Evolutionary conservation across 2,329 filamentous ascomycete genomes (phyloP).

Genomic region (Raffaelea ambrosiae): DNA sequence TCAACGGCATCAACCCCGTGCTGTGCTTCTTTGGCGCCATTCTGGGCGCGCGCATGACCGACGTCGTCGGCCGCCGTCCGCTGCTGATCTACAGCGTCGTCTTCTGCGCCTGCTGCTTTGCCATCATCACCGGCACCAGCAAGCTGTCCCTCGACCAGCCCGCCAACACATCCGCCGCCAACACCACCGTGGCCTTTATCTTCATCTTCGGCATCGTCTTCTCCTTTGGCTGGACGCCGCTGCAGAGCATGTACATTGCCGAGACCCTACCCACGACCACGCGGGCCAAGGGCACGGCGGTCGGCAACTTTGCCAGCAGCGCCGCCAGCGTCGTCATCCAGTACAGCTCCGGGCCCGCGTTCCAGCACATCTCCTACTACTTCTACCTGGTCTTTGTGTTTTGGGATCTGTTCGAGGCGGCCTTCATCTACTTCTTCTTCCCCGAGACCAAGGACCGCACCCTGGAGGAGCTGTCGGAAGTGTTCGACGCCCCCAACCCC

Average conservation of each 20-base stretch:
- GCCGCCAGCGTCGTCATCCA: conserved; percentile 23
- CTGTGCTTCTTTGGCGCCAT: conserved; percentile 1
- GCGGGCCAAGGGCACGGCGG: conserved; percentile 11
- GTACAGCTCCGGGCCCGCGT: conserved; percentile 21
- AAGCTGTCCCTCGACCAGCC: background rate
- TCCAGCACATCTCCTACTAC: conserved; percentile 15
- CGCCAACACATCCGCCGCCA: conserved; percentile 5
- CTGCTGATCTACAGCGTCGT: conserved; percentile 8
- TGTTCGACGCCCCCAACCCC: conserved; percentile 26
- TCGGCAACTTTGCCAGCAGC: conserved; percentile 9
- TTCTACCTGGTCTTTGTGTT: conserved; percentile 23
- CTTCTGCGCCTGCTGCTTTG: conserved; percentile 8
- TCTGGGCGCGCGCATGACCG: conserved; percentile 1
- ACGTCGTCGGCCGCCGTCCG: background rate
- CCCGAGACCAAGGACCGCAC: conserved; percentile 11
- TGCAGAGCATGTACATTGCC: conserved; percentile 14
- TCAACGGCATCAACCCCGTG: conserved; percentile 4
- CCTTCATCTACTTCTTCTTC: conserved; percentile 16
- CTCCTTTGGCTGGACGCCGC: conserved; percentile 25
- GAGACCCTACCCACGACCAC: conserved; percentile 9
- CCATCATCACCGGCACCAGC: conserved; percentile 11
- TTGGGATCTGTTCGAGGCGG: conserved; percentile 30
- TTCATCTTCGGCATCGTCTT: conserved; percentile 19
- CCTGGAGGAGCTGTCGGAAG: conserved; percentile 37
- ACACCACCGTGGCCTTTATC: conserved; percentile 6